Evolutionary conservation across 164 flowering plant species (phyloP).

Genomic region (Echeveria elegans): DNA sequence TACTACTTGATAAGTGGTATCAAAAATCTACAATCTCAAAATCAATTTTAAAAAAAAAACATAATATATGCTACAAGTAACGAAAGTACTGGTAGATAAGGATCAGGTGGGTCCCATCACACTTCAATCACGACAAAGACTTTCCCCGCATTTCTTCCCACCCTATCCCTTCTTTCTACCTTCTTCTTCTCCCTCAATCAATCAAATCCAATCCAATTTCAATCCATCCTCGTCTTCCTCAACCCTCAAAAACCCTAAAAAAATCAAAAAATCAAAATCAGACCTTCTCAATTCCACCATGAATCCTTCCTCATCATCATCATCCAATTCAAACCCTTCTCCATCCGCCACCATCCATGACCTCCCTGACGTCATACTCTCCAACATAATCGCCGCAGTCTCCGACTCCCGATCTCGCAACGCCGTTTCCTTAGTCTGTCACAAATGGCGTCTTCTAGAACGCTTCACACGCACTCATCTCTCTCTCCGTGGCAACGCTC

Average conservation of each 20-base stretch:
- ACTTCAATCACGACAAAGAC: neutral
- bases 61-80: neutral
- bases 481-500: constrained; percentile 76
- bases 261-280: too few relatives aligned
- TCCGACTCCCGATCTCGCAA: constrained; percentile 55
- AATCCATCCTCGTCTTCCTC: neutral
- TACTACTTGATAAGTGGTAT: too few relatives aligned
- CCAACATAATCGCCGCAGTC: constrained; percentile 37
- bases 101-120: neutral
- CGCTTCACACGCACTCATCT: constrained; percentile 56
- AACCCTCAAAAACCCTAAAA: neutral
- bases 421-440: constrained; percentile 53
- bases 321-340: neutral
- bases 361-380: constrained; percentile 67
- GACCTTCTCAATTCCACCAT: neutral
- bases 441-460: constrained; percentile 48
- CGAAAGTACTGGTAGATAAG: neutral
- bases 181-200: neutral
- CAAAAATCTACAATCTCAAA: too few relatives aligned
- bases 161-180: neutral
- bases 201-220: neutral
- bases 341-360: constrained; percentile 32
- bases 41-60: neutral
- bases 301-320: neutral
- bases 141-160: neutral